Percentiles rank a stretch among this genome's conserved stretches.
Evolutionary conservation across 164 flowering plant genomes (phyloP).

Genomic region (Dillenia turbinata): DNA sequence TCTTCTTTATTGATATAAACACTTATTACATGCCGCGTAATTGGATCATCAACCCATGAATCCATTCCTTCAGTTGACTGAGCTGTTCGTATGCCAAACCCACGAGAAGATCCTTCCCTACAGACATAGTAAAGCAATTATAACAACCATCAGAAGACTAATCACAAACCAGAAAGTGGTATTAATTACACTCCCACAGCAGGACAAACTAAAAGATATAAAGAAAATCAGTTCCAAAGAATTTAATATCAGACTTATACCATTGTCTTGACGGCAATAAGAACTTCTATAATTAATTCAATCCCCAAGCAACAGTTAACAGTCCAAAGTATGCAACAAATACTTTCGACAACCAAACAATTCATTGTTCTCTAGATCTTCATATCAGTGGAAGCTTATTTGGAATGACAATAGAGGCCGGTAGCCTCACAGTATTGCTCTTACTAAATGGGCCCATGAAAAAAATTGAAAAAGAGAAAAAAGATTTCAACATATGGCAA

Average conservation of each 20-base stretch:
- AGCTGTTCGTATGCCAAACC: slow-evolving; percentile 69
- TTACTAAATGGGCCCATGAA: too few relatives aligned
- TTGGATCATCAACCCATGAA: slow-evolving; percentile 99
- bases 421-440: too few relatives aligned
- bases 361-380: too few relatives aligned
- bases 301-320: not conserved
- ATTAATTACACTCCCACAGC: not conserved
- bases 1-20: slow-evolving; percentile 56
- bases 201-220: not conserved
- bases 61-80: slow-evolving; percentile 86
- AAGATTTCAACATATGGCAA: too few relatives aligned
- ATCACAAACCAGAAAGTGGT: not conserved
- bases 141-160: not conserved
- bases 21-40: slow-evolving; percentile 83
- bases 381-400: too few relatives aligned
- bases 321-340: too few relatives aligned
- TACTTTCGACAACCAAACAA: too few relatives aligned
- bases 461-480: too few relatives aligned
- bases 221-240: not conserved
- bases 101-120: slow-evolving; percentile 88
- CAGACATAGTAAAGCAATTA: slow-evolving; percentile 7
- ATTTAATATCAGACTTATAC: not conserved
- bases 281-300: not conserved
- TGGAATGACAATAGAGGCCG: too few relatives aligned
- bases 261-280: not conserved